These are phyloP conservation scores for Debaryomyces psychrophilus DNA, from an alignment of 1,139 yeast genomes.

Conservation along the genomic window DNA sequence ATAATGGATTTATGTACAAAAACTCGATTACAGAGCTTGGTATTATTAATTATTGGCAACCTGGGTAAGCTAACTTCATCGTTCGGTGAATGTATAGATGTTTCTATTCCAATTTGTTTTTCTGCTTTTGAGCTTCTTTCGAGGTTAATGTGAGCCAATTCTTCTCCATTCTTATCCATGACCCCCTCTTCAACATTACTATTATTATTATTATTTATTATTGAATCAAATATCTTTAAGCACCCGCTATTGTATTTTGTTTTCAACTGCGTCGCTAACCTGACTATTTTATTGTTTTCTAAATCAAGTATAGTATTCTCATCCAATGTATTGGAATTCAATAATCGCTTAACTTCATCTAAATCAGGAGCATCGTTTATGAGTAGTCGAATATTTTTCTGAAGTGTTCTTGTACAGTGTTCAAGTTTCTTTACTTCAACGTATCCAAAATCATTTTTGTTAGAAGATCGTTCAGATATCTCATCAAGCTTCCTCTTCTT, in stretches of 20 bases:
- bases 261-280: slow-evolving; percentile 62
- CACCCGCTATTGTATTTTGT: slow-evolving; percentile 52
- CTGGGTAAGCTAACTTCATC: slow-evolving; percentile 45
- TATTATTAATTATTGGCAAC: slow-evolving; percentile 68
- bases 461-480: slow-evolving; percentile 10
- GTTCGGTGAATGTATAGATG: slow-evolving; percentile 14
- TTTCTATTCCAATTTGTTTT: neutral
- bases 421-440: slow-evolving; percentile 46
- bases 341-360: slow-evolving; percentile 39
- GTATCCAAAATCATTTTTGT: slow-evolving; percentile 28
- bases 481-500: slow-evolving; percentile 6
- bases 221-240: slow-evolving; percentile 52
- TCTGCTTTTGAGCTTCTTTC: neutral
- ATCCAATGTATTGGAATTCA: slow-evolving; percentile 29
- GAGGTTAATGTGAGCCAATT: neutral
- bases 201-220: slow-evolving; percentile 31
- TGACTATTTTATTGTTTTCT: slow-evolving; percentile 54
- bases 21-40: slow-evolving; percentile 64
- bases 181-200: slow-evolving; percentile 2
- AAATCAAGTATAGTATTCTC: slow-evolving; percentile 50
- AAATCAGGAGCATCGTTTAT: slow-evolving; percentile 57
- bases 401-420: slow-evolving; percentile 46
- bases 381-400: slow-evolving; percentile 55
- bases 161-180: neutral
- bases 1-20: slow-evolving; percentile 81